These are phyloP conservation scores for Irpex rosettiformis DNA, from an alignment of 1,284 basidiomycete genomes.

Conservation along the genomic window DNA sequence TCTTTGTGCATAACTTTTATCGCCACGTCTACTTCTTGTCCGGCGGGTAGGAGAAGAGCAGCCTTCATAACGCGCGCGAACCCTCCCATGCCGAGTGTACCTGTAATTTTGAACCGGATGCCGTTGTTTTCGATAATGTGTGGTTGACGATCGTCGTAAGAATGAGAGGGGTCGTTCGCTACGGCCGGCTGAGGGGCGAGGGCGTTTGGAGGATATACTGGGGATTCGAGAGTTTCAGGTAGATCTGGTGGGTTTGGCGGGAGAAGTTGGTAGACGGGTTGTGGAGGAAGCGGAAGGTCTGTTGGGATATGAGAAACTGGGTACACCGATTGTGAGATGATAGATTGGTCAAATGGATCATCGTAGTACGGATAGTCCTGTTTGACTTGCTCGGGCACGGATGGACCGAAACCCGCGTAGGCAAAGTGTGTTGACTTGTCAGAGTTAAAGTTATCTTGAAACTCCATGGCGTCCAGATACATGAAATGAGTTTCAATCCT, in stretches of 20 bases:
- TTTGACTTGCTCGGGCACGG: background rate
- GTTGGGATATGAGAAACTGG: background rate
- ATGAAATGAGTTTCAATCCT: background rate
- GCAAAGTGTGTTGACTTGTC: background rate
- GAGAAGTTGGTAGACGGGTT: too few species aligned
- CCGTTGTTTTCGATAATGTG: background rate
- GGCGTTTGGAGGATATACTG: too few species aligned
- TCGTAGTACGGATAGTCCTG: background rate
- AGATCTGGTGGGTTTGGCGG: too few species aligned
- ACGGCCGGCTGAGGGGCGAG: background rate
- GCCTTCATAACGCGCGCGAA: background rate
- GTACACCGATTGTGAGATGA: background rate
- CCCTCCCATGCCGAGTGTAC: background rate
- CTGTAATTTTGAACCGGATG: background rate
- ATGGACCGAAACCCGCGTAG: background rate
- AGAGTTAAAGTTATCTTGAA: background rate
- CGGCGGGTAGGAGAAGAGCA: background rate
- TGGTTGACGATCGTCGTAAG: background rate
- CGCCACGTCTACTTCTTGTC: background rate
- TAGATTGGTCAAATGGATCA: background rate
- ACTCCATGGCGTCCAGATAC: background rate
- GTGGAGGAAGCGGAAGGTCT: too few species aligned
- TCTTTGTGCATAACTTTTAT: conserved; percentile 12
- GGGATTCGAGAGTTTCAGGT: background rate
- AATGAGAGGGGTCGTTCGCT: too few species aligned